Conservation (phyloP, 768 basidiomycete genomes). For the Mycena galericulata region DNA sequence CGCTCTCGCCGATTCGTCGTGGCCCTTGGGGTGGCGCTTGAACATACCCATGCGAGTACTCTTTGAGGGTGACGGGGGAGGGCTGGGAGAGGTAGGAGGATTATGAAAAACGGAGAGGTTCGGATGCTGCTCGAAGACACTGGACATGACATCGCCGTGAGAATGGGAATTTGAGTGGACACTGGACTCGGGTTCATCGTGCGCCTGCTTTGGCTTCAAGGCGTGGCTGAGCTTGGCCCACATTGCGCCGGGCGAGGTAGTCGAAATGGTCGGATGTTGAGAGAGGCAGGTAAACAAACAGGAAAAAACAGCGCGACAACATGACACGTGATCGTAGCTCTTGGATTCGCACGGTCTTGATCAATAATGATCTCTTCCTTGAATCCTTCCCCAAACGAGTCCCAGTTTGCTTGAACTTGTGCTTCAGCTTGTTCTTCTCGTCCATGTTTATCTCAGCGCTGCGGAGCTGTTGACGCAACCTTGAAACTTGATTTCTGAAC, state of each 20-base stretch:
- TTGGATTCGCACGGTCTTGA: too few relatives aligned
- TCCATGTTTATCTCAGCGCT: too few relatives aligned
- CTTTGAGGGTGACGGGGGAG: conserved; percentile 65
- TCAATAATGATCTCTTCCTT: too few relatives aligned
- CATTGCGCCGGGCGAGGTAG: too few relatives aligned
- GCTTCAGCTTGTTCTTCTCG: too few relatives aligned
- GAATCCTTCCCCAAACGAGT: too few relatives aligned
- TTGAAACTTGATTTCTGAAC: too few relatives aligned
- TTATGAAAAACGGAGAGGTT: conserved; percentile 70
- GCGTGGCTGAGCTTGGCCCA: conserved; percentile 35
- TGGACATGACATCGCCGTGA: conserved; percentile 58
- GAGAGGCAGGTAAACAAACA: neutral
- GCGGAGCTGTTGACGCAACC: too few relatives aligned
- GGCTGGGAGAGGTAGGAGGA: conserved; percentile 45
- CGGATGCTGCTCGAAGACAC: conserved; percentile 70
- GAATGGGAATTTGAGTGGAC: too few relatives aligned
- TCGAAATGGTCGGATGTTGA: too few relatives aligned
- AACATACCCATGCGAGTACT: conserved; percentile 63
- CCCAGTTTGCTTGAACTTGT: too few relatives aligned
- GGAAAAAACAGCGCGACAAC: neutral
- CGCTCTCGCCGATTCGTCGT: conserved; percentile 50
- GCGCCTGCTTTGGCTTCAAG: conserved; percentile 27
- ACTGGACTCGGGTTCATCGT: conserved; percentile 16
- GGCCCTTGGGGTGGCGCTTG: conserved; percentile 62
- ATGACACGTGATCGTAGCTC: neutral